Evolutionary conservation across 305 asterid genomes (phyloP), one percentile per base, ranked within the genome.

Genomic region (Fraxinus sp.): DNA sequence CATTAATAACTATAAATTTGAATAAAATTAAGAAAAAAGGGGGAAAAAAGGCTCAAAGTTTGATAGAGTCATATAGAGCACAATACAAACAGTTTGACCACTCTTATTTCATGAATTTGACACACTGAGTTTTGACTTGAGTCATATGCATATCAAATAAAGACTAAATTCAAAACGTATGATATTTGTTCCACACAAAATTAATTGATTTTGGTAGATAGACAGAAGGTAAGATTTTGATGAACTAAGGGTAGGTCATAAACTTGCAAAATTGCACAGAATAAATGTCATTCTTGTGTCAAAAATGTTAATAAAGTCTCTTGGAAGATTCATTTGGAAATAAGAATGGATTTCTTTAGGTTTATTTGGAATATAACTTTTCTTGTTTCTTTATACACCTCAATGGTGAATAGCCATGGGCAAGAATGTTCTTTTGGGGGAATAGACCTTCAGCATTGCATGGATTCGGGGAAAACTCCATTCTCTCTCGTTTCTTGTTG

Each of bases 401-500:
- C 68, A 28, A n/a, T 70, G 4, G 75, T 81, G 43, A 83, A 77
- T 73, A 14, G 83, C 7, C 72, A 86, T 72, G 49, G 11, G 16
- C 80, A 86, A 75, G 90, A 86, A 52, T 92, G 95, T 79, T 86
- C 92, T 14, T 62, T 89, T 24, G 36, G 36, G 55, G 93, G 88
- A 18, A 79, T 90, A 73, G 86, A 86, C 49, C 13, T 90, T n/a
- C 90, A 85, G 22, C 77, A 78, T 22, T 90, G 92, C 88, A 36
- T 89, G 66, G 72, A 80, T 68, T 85, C 86, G 39, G 85, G 24
- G 9, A 83, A 39, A 59, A 73, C 82, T 37, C 64, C 86, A 14
- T 66, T 76, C 62, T 36, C 90, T n/a, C n/a, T 78, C 4, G 90
- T 83, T 7, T 78, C 91, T 43, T 89, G 95, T 73, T 92, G 95